phyloP scores from a whole-genome alignment of 495 filamentous ascomycete genomes.

The Extremus antarcticus region DNA sequence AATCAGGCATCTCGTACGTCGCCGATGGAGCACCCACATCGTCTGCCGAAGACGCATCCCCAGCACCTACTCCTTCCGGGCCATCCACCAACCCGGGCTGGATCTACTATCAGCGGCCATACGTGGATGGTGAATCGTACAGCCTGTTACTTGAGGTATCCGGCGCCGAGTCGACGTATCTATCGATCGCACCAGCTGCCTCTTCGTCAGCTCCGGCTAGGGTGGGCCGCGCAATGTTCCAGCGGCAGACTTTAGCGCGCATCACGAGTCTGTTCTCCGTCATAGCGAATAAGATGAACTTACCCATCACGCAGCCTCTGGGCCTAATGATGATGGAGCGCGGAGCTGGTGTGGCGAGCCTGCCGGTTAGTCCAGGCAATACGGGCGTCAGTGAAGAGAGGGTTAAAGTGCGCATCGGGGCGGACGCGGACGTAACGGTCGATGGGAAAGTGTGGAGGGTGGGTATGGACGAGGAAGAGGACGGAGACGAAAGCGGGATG shows the following conservation, averaged over 20 bases:
- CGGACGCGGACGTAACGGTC: conserved; percentile 59
- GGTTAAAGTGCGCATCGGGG: conserved; percentile 54
- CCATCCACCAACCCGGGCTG: conserved; percentile 35
- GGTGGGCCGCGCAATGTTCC: conserved; percentile 54
- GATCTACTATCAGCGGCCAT: conserved; percentile 74
- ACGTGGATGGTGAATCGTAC: conserved; percentile 57
- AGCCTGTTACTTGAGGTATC: conserved; percentile 76
- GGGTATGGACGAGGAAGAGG: conserved; percentile 26
- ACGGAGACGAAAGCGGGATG: conserved; percentile 12
- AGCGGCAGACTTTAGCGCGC: conserved; percentile 53
- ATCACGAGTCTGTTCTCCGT: conserved; percentile 67
- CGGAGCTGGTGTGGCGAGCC: conserved; percentile 39
- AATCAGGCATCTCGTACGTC: conserved; percentile 63
- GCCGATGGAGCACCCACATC: conserved; percentile 27
- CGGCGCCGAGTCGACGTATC: conserved; percentile 47
- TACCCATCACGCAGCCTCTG: conserved; percentile 54
- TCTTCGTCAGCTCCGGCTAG: neutral
- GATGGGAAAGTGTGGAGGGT: conserved; percentile 40
- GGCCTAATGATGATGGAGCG: conserved; percentile 54
- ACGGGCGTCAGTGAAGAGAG: conserved; percentile 59
- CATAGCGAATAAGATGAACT: conserved; percentile 67
- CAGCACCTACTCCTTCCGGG: neutral
- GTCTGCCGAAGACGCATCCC: conserved; percentile 7
- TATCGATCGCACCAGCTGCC: conserved; percentile 33
- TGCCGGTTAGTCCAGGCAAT: conserved; percentile 56